Evolutionary conservation across 2,329 filamentous ascomycete species (phyloP).

Genomic region (Talaromyces albobiverticillius): DNA sequence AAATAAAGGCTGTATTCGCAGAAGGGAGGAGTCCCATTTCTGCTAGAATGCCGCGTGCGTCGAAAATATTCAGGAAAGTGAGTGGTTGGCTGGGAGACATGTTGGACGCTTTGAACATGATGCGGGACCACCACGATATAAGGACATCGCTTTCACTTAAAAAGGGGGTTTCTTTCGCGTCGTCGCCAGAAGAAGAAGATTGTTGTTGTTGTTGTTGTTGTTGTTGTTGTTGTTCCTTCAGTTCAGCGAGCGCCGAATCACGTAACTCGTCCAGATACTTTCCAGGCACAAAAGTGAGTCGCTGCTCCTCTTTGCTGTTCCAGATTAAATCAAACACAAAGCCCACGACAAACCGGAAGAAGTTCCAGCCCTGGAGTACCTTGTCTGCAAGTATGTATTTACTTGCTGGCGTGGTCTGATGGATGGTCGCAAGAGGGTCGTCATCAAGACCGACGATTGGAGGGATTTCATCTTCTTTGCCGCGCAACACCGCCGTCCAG

Average conservation of each 20-base stretch:
- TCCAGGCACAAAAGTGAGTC: conserved; percentile 41
- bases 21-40: conserved; percentile 25
- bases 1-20: conserved; percentile 22
- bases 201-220: too few relatives aligned
- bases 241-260: conserved; percentile 12
- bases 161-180: conserved; percentile 28
- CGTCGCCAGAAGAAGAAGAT: conserved; percentile 11
- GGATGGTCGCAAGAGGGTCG: conserved; percentile 6
- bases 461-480: conserved; percentile 36
- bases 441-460: conserved; percentile 7
- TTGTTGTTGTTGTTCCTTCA: not conserved
- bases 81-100: conserved; percentile 29
- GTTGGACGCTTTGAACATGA: conserved; percentile 23
- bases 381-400: conserved; percentile 8
- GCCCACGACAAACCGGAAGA: conserved; percentile 7
- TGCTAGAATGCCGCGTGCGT: conserved; percentile 32
- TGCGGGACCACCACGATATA: conserved; percentile 40
- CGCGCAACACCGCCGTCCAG: conserved; percentile 49
- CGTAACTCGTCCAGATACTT: conserved; percentile 29
- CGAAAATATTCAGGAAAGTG: conserved; percentile 40
- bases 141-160: conserved; percentile 50
- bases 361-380: conserved; percentile 3
- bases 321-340: conserved; percentile 2
- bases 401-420: conserved; percentile 1
- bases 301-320: conserved; percentile 31